A percentile compares a stretch with the other conserved stretches of the same genome.
These are phyloP conservation scores for Candolleomyces efflorescens DNA, from an alignment of 768 basidiomycete species.

Conservation along the genomic window DNA sequence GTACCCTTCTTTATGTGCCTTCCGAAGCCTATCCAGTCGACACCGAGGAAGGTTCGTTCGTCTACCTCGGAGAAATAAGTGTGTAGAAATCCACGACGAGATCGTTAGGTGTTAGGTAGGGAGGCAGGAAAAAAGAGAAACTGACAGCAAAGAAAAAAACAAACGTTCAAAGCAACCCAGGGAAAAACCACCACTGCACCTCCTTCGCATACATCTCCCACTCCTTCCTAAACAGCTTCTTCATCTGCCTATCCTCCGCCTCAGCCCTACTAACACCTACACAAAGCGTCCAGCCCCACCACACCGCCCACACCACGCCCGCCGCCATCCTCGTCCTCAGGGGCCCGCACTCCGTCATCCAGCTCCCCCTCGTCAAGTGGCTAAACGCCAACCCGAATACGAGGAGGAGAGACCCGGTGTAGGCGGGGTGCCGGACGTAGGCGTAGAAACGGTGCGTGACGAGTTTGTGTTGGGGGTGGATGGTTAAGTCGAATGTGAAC, in stretches of 20 bases:
- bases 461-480: constrained; percentile 48
- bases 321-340: constrained; percentile 19
- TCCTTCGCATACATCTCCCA: constrained; percentile 44
- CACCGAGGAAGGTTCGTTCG: too few species aligned
- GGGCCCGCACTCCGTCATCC: constrained; percentile 42
- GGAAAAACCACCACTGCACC: constrained; percentile 49
- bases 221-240: constrained; percentile 37
- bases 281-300: constrained; percentile 49
- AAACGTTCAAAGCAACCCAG: constrained; percentile 26
- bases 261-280: constrained; percentile 45
- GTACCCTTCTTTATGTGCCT: not conserved
- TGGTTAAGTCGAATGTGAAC: constrained; percentile 58
- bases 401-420: constrained; percentile 49
- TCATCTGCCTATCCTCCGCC: constrained; percentile 50
- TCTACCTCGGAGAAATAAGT: too few species aligned
- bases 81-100: too few species aligned
- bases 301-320: constrained; percentile 30
- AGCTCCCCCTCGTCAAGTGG: constrained; percentile 43
- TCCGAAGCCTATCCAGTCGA: not conserved
- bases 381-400: constrained; percentile 42
- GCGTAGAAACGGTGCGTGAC: constrained; percentile 47
- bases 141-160: not conserved
- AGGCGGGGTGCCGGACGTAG: constrained; percentile 53
- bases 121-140: not conserved
- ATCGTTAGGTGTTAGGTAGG: too few species aligned